Percentiles rank a stretch among this genome's conserved stretches.
phyloP scores from a whole-genome alignment of 306 rosid species.

The Comarum palustre region DNA sequence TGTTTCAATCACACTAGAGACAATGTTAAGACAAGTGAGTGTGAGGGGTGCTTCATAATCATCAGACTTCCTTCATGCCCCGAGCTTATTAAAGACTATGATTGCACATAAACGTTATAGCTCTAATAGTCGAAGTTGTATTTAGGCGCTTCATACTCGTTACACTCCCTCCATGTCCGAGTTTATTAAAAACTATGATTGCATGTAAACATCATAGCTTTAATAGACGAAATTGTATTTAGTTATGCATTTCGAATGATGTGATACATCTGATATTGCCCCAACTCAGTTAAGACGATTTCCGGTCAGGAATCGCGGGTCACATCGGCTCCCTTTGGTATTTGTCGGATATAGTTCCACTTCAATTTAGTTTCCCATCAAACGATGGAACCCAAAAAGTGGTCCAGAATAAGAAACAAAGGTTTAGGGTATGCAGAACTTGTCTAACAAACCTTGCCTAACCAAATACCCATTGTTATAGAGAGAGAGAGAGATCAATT shows the following conservation, averaged over 20 bases:
- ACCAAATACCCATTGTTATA: not conserved
- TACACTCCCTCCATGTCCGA: no score
- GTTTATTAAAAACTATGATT: no score
- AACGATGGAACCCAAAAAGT: conserved; percentile 19
- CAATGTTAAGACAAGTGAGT: not conserved
- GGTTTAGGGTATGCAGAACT: no score
- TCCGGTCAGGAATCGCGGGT: not conserved
- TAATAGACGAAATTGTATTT: not conserved
- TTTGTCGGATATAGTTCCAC: not conserved
- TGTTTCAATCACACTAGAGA: not conserved
- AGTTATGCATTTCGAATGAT: not conserved
- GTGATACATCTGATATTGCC: not conserved
- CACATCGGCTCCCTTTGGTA: not conserved
- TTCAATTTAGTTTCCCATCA: conserved; percentile 14
- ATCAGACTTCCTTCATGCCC: not conserved
- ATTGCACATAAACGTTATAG: no score
- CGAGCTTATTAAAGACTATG: not conserved
- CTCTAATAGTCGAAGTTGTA: no score
- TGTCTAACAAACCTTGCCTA: conserved; percentile 17
- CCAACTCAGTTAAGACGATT: not conserved
- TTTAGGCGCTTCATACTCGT: no score
- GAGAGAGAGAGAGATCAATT: not conserved
- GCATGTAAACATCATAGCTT: not conserved
- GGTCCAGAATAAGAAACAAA: conserved; percentile 17
- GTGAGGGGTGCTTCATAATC: not conserved